These are phyloP conservation scores for Lactarius akahatsu DNA, from an alignment of 768 basidiomycete genomes.

Conservation along the genomic window DNA sequence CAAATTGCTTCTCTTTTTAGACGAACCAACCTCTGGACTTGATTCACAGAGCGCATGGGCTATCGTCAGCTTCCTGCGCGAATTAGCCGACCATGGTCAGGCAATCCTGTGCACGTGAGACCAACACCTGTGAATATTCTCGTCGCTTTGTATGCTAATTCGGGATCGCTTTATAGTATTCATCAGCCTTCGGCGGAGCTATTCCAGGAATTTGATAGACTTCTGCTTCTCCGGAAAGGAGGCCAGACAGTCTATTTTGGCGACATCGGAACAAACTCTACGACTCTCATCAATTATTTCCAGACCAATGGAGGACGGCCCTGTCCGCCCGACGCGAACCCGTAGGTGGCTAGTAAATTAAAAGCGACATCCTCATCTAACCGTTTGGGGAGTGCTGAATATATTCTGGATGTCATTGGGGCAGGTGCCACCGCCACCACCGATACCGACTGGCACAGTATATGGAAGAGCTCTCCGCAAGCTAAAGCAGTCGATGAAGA, in stretches of 20 bases:
- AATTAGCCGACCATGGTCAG: conserved; percentile 82
- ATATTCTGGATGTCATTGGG: conserved; percentile 54
- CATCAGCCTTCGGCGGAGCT: conserved; percentile 85
- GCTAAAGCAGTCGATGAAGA: conserved; percentile 40
- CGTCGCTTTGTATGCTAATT: not conserved
- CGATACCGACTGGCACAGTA: conserved; percentile 48
- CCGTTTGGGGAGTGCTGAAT: conserved; percentile 40
- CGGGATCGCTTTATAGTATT: conserved; percentile 39
- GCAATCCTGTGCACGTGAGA: conserved; percentile 75
- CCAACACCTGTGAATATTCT: not conserved
- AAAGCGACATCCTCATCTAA: not conserved
- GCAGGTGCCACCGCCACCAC: conserved; percentile 51
- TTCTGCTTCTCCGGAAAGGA: conserved; percentile 67
- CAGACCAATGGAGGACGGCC: conserved; percentile 60
- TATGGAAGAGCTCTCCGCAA: conserved; percentile 49
- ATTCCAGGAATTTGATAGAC: conserved; percentile 82
- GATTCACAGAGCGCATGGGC: conserved; percentile 76
- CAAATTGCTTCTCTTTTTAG: conserved; percentile 69
- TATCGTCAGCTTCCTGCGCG: conserved; percentile 75
- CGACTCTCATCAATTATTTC: conserved; percentile 73
- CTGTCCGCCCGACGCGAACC: conserved; percentile 69
- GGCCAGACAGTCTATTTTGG: conserved; percentile 74
- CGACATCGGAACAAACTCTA: conserved; percentile 65
- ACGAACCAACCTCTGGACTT: conserved; percentile 53
- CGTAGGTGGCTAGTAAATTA: conserved; percentile 37